A percentile compares a stretch with the other conserved stretches of the same genome.
These are phyloP conservation scores for Mayamaea pseudoterrestris DNA, from an alignment of 108 stramenopile species.

Conservation along the genomic window DNA sequence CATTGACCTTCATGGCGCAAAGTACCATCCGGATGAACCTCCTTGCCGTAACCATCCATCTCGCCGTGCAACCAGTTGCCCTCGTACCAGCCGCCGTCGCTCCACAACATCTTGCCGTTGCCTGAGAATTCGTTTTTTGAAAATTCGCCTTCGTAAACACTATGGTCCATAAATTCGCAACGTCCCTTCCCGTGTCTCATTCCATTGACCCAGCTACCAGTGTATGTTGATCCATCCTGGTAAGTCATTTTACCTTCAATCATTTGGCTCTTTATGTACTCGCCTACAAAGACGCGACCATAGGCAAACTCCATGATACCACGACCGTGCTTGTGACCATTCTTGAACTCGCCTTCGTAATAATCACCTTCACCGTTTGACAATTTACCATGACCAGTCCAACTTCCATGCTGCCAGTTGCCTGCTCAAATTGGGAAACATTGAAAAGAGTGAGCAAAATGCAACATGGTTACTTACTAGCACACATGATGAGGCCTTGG, in stretches of 20 bases:
- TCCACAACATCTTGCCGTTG: conserved; percentile 35
- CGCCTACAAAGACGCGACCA: conserved; percentile 32
- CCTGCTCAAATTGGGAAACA: too few species aligned
- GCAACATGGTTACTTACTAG: too few species aligned
- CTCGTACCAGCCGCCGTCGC: conserved; percentile 45
- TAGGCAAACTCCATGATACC: conserved; percentile 41
- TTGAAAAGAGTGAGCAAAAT: too few species aligned
- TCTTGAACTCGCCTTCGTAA: conserved; percentile 42
- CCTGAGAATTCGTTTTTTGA: conserved; percentile 39
- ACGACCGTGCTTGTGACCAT: conserved; percentile 32
- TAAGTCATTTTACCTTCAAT: conserved; percentile 45
- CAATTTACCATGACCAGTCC: conserved; percentile 34
- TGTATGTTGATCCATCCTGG: conserved; percentile 29
- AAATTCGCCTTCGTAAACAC: conserved; percentile 40
- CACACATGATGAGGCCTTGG: too few species aligned
- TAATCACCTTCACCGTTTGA: conserved; percentile 39
- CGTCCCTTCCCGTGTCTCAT: conserved; percentile 37
- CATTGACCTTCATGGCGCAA: conserved; percentile 41
- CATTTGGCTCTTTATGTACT: conserved; percentile 41
- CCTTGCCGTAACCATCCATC: conserved; percentile 40
- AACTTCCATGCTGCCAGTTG: conserved; percentile 41
- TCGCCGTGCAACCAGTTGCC: conserved; percentile 47
- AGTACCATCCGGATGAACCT: conserved; percentile 29
- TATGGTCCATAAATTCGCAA: conserved; percentile 33
- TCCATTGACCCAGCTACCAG: conserved; percentile 34